Evolutionary conservation across 129 eudicot species (phyloP).

Genomic region (Tagetes patula): DNA sequence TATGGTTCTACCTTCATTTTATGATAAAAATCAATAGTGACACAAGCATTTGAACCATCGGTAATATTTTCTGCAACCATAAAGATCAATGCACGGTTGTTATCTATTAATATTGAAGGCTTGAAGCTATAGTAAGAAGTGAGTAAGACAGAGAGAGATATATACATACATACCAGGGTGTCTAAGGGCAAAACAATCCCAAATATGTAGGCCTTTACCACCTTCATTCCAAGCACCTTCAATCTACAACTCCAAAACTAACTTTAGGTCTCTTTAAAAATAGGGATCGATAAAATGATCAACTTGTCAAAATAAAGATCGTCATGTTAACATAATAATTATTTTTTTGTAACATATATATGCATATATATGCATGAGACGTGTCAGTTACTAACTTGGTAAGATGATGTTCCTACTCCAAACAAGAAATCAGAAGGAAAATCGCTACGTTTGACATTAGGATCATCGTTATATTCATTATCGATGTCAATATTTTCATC

Average conservation of each 20-base stretch:
- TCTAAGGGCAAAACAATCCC: slow-evolving; percentile 29
- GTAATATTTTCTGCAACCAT: slow-evolving; percentile 10
- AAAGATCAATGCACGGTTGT: background rate
- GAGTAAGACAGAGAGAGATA: background rate
- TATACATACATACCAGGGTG: slow-evolving; percentile 2
- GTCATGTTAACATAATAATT: too few species aligned
- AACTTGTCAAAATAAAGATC: too few species aligned
- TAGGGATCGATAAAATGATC: too few species aligned
- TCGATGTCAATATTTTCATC: background rate
- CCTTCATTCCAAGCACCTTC: slow-evolving; percentile 35
- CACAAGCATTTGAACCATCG: slow-evolving; percentile 28
- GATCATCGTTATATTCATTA: background rate
- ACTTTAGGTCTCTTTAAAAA: background rate
- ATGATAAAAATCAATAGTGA: slow-evolving; percentile 24
- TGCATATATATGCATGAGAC: too few species aligned
- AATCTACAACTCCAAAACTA: slow-evolving; percentile 1
- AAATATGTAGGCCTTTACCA: slow-evolving; percentile 32
- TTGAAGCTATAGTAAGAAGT: too few species aligned
- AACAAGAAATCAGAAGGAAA: slow-evolving; percentile 28
- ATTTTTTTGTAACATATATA: too few species aligned
- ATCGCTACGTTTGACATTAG: slow-evolving; percentile 18
- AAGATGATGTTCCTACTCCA: slow-evolving; percentile 35
- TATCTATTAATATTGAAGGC: too few species aligned
- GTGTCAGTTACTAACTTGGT: slow-evolving; percentile 18
- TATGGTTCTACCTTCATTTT: slow-evolving; percentile 17